Base-by-base conservation (phyloP, 1,139 yeast species). In the Groenewaldozyma auringiensis region DNA sequence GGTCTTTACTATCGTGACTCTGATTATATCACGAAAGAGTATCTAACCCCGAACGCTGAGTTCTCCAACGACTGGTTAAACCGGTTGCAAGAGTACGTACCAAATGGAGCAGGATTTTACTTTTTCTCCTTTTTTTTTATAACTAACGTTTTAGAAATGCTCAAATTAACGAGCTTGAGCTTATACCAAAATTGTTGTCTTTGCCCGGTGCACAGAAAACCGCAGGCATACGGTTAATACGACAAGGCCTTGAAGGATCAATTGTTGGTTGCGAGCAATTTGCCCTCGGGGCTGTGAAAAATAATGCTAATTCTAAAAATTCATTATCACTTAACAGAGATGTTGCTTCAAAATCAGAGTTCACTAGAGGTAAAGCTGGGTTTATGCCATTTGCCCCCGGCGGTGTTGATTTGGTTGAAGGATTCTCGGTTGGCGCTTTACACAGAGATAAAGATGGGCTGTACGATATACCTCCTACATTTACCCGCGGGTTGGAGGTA, bases 381-480 rank as follows among this genome's bases (percentile, higher is more conserved):
- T 85, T 76, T 58, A 67, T 92, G 57, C 98, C 99, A 0, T 92
- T 94, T 61, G 82, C 84, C 45, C 98, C 98, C 0, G 97, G 98
- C 53, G 97, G 97, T 2, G 62, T 86, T 16, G 65, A 63, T 3
- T 65, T 79, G 52, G 68, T 67, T 35, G 65, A 62, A 14, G 57
- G 54, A 38, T 40, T 49, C 3, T 46, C 55, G 13, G 60, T 59
- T 1, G 62, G 74, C 0, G 58, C 69, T 25, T 65, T 87, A 45
- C 94, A 83, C 57, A 74, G 82, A 57, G 92, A 84, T 58, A 70
- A 69, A 1, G 68, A 76, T 44, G 97, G 97, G 0, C 63, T 92
- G 38, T 85, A 81, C 59, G 94, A 86, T 60, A 66, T 78, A 1
- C 94, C 97, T 0, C 94, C 83, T 21, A 96, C 96, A 0, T 71